These are phyloP conservation scores for Phytophthora pseudosyringae DNA, from an alignment of 352 stramenopile species.

Conservation along the genomic window DNA sequence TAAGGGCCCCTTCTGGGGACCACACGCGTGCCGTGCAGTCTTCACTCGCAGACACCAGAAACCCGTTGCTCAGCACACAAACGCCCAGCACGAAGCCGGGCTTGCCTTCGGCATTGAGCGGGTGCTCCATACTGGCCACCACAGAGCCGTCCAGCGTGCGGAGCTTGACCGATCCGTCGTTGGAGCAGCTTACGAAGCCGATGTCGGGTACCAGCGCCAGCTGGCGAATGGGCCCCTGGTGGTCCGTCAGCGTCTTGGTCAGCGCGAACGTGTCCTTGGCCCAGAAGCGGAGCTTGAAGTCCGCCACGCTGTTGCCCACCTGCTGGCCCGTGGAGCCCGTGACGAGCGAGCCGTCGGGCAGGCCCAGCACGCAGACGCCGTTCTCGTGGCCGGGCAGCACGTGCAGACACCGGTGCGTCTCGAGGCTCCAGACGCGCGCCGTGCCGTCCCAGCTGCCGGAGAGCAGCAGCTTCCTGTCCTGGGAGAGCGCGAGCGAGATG, in stretches of 20 bases:
- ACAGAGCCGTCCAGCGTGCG: slow-evolving; percentile 67
- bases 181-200: slow-evolving; percentile 87
- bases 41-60: slow-evolving; percentile 81
- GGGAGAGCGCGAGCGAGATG: slow-evolving; percentile 66
- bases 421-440: slow-evolving; percentile 74
- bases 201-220: slow-evolving; percentile 67
- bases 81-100: slow-evolving; percentile 83
- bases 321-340: slow-evolving; percentile 82
- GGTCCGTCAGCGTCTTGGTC: slow-evolving; percentile 63
- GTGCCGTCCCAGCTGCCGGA: slow-evolving; percentile 88
- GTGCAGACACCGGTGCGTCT: slow-evolving; percentile 56
- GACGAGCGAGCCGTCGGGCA: slow-evolving; percentile 68
- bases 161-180: slow-evolving; percentile 81
- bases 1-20: slow-evolving; percentile 52
- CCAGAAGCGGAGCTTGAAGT: slow-evolving; percentile 86
- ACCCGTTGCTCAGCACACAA: slow-evolving; percentile 57
- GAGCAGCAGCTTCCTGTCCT: slow-evolving; percentile 52
- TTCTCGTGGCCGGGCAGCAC: slow-evolving; percentile 79
- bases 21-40: slow-evolving; percentile 86
- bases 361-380: slow-evolving; percentile 77
- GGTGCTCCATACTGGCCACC: slow-evolving; percentile 72
- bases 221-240: slow-evolving; percentile 77
- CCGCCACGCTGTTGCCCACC: slow-evolving; percentile 75
- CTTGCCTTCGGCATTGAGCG: slow-evolving; percentile 85
- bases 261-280: slow-evolving; percentile 53